Percentiles rank a stretch among this genome's conserved stretches.
phyloP scores from a whole-genome alignment of 2,329 filamentous ascomycete genomes.

The Ophiocordyceps camponoti-rufipedis region DNA sequence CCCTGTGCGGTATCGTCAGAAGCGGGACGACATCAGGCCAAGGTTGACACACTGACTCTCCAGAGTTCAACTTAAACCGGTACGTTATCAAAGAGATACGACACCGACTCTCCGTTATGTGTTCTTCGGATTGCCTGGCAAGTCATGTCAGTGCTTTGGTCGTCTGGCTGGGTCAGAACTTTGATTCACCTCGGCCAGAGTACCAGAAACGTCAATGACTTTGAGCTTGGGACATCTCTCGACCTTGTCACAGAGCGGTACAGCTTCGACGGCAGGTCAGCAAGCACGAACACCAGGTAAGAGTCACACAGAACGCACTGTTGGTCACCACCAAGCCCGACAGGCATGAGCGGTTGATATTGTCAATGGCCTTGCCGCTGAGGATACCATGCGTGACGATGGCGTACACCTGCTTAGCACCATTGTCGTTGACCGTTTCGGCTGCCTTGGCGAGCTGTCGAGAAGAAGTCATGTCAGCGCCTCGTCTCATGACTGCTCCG shows the following conservation, averaged over 20 bases:
- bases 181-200: slow-evolving; percentile 36
- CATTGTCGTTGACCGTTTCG: slow-evolving; percentile 70
- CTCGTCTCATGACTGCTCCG: not conserved
- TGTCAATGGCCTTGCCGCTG: slow-evolving; percentile 74
- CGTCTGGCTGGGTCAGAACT: not conserved
- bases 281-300: not conserved
- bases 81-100: slow-evolving; percentile 50
- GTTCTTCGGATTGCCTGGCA: slow-evolving; percentile 47
- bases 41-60: too few species aligned
- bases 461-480: not conserved
- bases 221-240: slow-evolving; percentile 61
- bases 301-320: slow-evolving; percentile 22
- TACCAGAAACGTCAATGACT: slow-evolving; percentile 84
- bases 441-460: slow-evolving; percentile 55
- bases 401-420: slow-evolving; percentile 74
- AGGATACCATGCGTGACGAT: slow-evolving; percentile 92
- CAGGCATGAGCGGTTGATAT: slow-evolving; percentile 60
- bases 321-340: slow-evolving; percentile 78
- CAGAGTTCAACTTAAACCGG: slow-evolving; percentile 21
- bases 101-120: slow-evolving; percentile 47
- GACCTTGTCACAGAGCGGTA: slow-evolving; percentile 53
- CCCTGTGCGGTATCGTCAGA: not conserved
- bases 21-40: not conserved
- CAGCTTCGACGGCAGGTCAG: slow-evolving; percentile 13
- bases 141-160: slow-evolving; percentile 1